Base-by-base conservation (phyloP, 2,329 filamentous ascomycete species). In the Colletotrichum sp. region DNA sequence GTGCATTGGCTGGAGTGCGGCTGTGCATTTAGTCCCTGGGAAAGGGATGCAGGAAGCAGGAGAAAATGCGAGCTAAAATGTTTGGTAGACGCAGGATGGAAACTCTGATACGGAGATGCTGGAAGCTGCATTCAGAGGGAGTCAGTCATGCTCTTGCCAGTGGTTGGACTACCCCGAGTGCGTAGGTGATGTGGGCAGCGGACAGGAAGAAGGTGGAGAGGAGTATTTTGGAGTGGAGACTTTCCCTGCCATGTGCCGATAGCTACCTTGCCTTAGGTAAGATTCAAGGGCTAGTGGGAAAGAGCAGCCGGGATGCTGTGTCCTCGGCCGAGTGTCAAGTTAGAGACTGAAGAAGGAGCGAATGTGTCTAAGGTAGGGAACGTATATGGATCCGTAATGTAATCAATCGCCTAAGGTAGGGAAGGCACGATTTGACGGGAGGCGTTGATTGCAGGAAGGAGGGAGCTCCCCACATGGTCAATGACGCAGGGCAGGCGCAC, bases 31-130 rank as follows among this genome's bases (percentile, higher is more conserved):
- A 64, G 69, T 72, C n/a, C 68, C 65, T 30, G 69, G 39, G 39
- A 70, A 61, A 72, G 36, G 61, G 69, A 75, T 71, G 68, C 39
- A 39, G 70, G 69, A 34, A 34, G 64, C 34, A 67, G 61, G 60
- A 61, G 36, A 64, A 39, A 36, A 55, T 70, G 32, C 68, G 66
- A 74, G 71, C 71, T 71, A 74, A 74, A 68, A 30, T 63, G 19
- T 60, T 71, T 32, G 67, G 59, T 66, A 44, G n/a, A 36, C 22
- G 19, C 44, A 60, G 36, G 19, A 27, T 60, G 48, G 44, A 36
- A 68, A 68, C 27, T 28, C 27, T 28, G 59, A 61, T 28, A 61
- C 28, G 28, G 59, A 61, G 27, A 30, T 19, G 44, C 59, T 61
- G 28, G 59, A 32, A 61, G 19, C 25, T 61, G 59, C 59, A n/a